Conservation (phyloP, 441 rosid genomes). For the Arabidopsis hybrid region DNA sequence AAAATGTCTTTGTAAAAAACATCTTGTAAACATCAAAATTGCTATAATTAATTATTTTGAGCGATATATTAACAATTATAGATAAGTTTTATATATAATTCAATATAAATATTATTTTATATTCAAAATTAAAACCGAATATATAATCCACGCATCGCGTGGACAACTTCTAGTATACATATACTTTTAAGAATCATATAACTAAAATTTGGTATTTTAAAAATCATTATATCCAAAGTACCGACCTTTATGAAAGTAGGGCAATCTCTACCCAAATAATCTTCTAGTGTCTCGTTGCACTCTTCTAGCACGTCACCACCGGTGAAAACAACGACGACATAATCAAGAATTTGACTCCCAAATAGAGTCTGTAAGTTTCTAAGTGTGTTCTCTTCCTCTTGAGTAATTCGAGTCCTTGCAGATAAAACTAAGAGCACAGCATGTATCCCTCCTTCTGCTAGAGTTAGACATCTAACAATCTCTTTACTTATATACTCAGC, state of each 20-base stretch:
- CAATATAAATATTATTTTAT: no score
- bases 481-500: conserved; percentile 15
- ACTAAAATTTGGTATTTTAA: background rate
- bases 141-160: no score
- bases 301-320: conserved; percentile 16
- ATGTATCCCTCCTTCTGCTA: conserved; percentile 27
- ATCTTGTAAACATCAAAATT: no score
- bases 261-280: background rate
- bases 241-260: conserved; percentile 7
- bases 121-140: no score
- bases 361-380: conserved; percentile 8
- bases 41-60: no score
- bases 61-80: no score
- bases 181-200: no score
- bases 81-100: no score
- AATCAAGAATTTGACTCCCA: conserved; percentile 3
- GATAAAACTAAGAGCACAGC: conserved; percentile 25
- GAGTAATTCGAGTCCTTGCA: background rate
- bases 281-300: background rate
- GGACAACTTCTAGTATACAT: no score
- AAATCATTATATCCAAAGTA: background rate
- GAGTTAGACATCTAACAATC: conserved; percentile 7
- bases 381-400: conserved; percentile 31
- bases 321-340: conserved; percentile 17
- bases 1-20: no score